These are phyloP conservation scores for Suhomyces anneliseae DNA, from an alignment of 1,139 yeast genomes.

Conservation along the genomic window DNA sequence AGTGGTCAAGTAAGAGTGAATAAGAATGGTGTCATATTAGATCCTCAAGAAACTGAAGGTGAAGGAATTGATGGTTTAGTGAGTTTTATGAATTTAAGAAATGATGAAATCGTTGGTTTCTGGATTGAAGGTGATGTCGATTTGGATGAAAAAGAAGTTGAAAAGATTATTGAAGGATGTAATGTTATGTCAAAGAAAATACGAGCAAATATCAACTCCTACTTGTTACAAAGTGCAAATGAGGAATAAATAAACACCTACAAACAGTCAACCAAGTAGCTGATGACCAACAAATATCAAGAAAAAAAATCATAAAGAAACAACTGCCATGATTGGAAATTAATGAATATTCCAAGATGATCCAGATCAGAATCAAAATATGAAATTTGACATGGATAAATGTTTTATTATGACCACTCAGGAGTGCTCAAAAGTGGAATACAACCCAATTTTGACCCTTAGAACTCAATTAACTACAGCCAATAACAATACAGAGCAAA, in stretches of 20 bases:
- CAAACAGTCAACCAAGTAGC: too few relatives aligned
- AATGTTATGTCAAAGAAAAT: slow-evolving; percentile 41
- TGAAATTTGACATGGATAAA: too few relatives aligned
- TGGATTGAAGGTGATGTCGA: slow-evolving; percentile 50
- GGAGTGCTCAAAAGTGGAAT: too few relatives aligned
- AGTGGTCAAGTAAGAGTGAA: slow-evolving; percentile 54
- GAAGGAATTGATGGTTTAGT: slow-evolving; percentile 42
- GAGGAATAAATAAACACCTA: neutral
- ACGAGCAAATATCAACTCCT: slow-evolving; percentile 48
- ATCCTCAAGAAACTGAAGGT: slow-evolving; percentile 20
- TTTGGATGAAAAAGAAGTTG: slow-evolving; percentile 28
- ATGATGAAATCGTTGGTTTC: slow-evolving; percentile 55
- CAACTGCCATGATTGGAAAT: too few relatives aligned
- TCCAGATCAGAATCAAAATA: too few relatives aligned
- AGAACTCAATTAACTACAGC: too few relatives aligned
- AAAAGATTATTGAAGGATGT: slow-evolving; percentile 41
- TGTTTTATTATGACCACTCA: too few relatives aligned
- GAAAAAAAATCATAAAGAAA: too few relatives aligned
- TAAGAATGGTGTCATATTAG: slow-evolving; percentile 18
- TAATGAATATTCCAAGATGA: too few relatives aligned
- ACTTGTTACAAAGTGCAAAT: slow-evolving; percentile 16
- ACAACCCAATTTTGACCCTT: too few relatives aligned
- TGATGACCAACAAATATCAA: too few relatives aligned
- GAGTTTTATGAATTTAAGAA: slow-evolving; percentile 53
- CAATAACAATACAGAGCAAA: too few relatives aligned